A percentile compares a stretch with the other conserved stretches of the same genome.
These are phyloP conservation scores for Hypoxylon sp. DNA, from an alignment of 2,329 filamentous ascomycete genomes.

Conservation along the genomic window DNA sequence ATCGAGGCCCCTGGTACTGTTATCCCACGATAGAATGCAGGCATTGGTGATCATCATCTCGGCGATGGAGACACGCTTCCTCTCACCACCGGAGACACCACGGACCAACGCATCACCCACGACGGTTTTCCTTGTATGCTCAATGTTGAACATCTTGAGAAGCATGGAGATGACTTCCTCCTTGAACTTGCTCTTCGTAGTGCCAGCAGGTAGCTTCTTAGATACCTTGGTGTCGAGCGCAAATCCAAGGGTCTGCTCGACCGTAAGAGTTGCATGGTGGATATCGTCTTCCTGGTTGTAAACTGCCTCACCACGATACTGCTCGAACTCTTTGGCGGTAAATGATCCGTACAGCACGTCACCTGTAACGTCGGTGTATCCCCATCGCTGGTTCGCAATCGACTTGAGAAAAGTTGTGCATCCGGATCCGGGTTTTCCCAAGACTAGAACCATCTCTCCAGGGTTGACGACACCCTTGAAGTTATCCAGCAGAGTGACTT, in stretches of 20 bases:
- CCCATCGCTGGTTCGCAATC: constrained; percentile 73
- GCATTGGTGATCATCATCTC: constrained; percentile 84
- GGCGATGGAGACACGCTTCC: constrained; percentile 84
- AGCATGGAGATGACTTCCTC: constrained; percentile 78
- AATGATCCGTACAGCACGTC: constrained; percentile 84
- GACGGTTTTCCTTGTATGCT: constrained; percentile 85
- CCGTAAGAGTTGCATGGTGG: constrained; percentile 86
- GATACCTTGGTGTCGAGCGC: constrained; percentile 88
- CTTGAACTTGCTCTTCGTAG: constrained; percentile 81
- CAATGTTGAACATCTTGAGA: constrained; percentile 93
- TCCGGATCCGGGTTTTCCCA: constrained; percentile 80
- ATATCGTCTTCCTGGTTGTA: constrained; percentile 91
- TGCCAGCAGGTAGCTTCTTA: constrained; percentile 79
- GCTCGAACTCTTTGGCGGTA: constrained; percentile 75
- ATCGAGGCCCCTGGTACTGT: constrained; percentile 76
- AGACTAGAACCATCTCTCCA: constrained; percentile 89
- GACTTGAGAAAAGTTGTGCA: constrained; percentile 77
- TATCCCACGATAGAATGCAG: constrained; percentile 80
- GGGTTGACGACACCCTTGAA: constrained; percentile 79
- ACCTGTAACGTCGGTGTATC: constrained; percentile 68
- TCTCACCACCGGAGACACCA: constrained; percentile 82
- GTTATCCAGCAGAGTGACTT: constrained; percentile 78
- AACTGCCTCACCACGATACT: constrained; percentile 83
- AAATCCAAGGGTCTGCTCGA: constrained; percentile 87
- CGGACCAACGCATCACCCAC: constrained; percentile 86